Evolutionary conservation across 75 land plant genomes (phyloP), one percentile per base, ranked within the genome.

Genomic region (Adiantum capillusveneris): DNA sequence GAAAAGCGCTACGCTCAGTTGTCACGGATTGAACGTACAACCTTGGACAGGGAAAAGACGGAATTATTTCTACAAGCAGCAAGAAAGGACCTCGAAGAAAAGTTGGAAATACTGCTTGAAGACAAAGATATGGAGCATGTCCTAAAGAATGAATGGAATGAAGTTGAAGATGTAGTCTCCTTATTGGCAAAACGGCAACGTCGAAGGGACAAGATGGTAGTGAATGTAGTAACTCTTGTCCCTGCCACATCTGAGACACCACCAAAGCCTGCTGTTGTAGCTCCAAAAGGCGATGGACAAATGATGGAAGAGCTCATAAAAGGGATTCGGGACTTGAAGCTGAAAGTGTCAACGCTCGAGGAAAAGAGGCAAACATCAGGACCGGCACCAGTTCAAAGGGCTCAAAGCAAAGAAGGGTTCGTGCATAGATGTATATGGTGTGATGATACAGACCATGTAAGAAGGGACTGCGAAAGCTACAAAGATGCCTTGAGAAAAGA

Each of bases 361-460:
- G 53, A 24, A 17, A 24, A 18, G 24, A 18, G 53, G 6, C 19
- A 18, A 18, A 11, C 24, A 19, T 51, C 53, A 24, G 17, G 24
- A 9, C 53, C 7, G 11, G 14, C 53, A 18, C 17, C 53, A 24
- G 17, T 7, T 51, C 24, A 18, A 51, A 24, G 53, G 11, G 9
- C 19, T 24, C 53, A n/a, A n/a, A n/a, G n/a, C n/a, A n/a, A n/a
- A n/a, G n/a, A n/a, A n/a, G n/a, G n/a, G n/a, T n/a, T n/a, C n/a
- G n/a, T n/a, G n/a, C n/a, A n/a, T n/a, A n/a, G n/a, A n/a, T n/a
- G n/a, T n/a, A n/a, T n/a, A n/a, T 51, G 53, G 53, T 51, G 53
- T 51, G 53, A 51, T 51, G 18, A 18, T 51, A 18, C 53, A 51
- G 17, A 51, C n/a, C n/a, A n/a, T n/a, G n/a, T n/a, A n/a, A n/a